phyloP scores from a whole-genome alignment of 345 rosid genomes.

The Eucalyptus viminalis region DNA sequence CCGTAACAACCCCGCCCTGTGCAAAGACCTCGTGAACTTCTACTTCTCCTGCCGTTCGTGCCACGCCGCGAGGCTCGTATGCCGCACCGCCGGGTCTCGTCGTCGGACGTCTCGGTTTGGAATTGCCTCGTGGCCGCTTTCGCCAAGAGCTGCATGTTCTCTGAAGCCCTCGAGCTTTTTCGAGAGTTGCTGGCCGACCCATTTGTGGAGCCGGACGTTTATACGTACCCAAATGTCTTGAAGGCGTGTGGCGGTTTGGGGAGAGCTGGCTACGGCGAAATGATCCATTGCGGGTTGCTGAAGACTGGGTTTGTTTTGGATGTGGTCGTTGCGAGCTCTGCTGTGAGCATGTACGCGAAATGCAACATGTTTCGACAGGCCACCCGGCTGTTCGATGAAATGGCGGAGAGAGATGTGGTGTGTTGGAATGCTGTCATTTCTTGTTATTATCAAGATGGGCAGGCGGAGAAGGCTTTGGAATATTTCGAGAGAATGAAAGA shows the following conservation, averaged over 20 bases:
- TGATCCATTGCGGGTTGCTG: slow-evolving; percentile 38
- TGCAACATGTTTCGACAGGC: slow-evolving; percentile 21
- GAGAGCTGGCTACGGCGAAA: slow-evolving; percentile 24
- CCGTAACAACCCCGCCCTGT: slow-evolving; percentile 21
- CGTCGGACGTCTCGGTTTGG: slow-evolving; percentile 42
- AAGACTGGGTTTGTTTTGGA: slow-evolving; percentile 39
- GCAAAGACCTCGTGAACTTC: slow-evolving; percentile 41
- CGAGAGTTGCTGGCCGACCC: slow-evolving; percentile 15
- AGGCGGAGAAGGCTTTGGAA: slow-evolving; percentile 44
- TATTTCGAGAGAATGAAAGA: slow-evolving; percentile 36
- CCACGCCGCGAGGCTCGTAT: slow-evolving; percentile 32
- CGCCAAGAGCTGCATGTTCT: slow-evolving; percentile 35
- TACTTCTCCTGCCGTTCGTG: slow-evolving; percentile 37
- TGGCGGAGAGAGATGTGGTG: slow-evolving; percentile 53
- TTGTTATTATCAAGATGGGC: slow-evolving; percentile 54
- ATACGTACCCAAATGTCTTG: slow-evolving; percentile 49
- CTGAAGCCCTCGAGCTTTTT: slow-evolving; percentile 38
- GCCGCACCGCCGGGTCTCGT: slow-evolving; percentile 9
- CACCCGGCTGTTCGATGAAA: slow-evolving; percentile 52
- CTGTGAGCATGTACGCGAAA: slow-evolving; percentile 40
- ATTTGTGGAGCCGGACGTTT: slow-evolving; percentile 34
- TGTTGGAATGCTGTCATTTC: slow-evolving; percentile 68
- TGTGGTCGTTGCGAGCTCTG: slow-evolving; percentile 47
- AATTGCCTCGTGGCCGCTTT: slow-evolving; percentile 47
- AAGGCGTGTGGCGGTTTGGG: slow-evolving; percentile 54